Base-by-base conservation (phyloP, 164 flowering plant genomes). In the Cinnamomum micranthum region DNA sequence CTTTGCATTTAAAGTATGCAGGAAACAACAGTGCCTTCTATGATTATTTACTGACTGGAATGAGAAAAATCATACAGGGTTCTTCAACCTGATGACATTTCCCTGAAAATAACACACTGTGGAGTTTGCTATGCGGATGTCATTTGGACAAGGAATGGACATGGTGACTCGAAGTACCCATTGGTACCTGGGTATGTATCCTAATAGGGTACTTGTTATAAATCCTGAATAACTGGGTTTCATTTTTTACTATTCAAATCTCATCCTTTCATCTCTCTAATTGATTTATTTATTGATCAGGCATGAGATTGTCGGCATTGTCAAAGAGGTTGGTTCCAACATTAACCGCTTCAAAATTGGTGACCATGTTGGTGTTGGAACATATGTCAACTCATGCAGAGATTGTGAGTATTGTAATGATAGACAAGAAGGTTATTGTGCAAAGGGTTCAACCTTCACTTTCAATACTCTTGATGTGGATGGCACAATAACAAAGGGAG, bases 261-360 rank as follows among this genome's bases (percentile, higher is more conserved):
- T 47, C 13, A 13, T 58, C 19, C 20, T 19, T 24, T 71, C 47
- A 28, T 67, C 63, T 27, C 19, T 23, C 12, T 55, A 31, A 13
- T 2, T 64, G 62, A 6, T 70, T 24, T 76, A 10, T 69, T 58
- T 68, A 2, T 24, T 11, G 28, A 60, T n/a, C 81, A 93, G 98
- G 60, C 98, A 93, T 86, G 98, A 93, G 83, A 91, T 93, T 81
- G 95, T 80, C 77, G 97, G 98, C 65, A 77, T 87, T 74, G 97
- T 91, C 51, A 85, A 71, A 77, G 90, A 85, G 71, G 91, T 93
- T 77, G 97, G 98, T 28, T 80, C 89, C 9, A 80, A 76, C 77
- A 92, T 91, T 50, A 70, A 75, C 1, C 83, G 87, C 50, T 93
- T 90, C 82, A 90, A 86, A 85, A 83, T 81, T 59, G 97, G 97